Evolutionary conservation across 1,284 basidiomycete species (phyloP), one percentile per base, ranked within the genome.

Genomic region (Boletus sp.): DNA sequence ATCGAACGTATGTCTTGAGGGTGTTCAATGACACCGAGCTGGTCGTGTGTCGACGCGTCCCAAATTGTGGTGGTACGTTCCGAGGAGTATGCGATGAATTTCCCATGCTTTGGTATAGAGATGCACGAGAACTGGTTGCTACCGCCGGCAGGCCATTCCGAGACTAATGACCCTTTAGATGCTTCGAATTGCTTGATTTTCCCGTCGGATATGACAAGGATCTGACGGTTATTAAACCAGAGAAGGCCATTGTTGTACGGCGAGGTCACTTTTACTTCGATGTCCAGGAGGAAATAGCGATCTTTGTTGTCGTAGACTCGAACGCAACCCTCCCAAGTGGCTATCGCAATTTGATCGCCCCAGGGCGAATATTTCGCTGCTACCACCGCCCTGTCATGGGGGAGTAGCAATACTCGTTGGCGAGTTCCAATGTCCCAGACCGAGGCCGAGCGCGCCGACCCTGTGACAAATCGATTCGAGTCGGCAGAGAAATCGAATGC

Each of bases 401-500:
- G n/a, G 13, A 13, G 26, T 14, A 30, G 14, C 0, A 6, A 25
- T 0, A 34, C 22, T 2, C 2, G 27, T 29, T 26, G 0, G 19
- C 16, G 17, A 1, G 19, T 30, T 0, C 7, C 13, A 0, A 46
- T 1, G 8, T 49, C 26, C 53, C 50, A 54, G 2, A 51, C 9
- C 1, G 37, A 53, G 6, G 41, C 41, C 2, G 5, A 5, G 14
- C 8, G n/a, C 13, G n/a, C n/a, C 5, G 29, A 30, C 5, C 13
- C 5, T 30, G n/a, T 30, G 27, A 54, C 17, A 6, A 57, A 40
- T 6, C n/a, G 39, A 17, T 38, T 35, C 22, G 55, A 54, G 41
- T 54, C 38, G 1, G 51, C 50, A 1, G 49, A 55, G 36, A 56
- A 53, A 13, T 55, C 50, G 19, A 56, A 25, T 0, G 25, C 27